Conservation (phyloP, 1,284 basidiomycete species). For the Tylopilus sp. region DNA sequence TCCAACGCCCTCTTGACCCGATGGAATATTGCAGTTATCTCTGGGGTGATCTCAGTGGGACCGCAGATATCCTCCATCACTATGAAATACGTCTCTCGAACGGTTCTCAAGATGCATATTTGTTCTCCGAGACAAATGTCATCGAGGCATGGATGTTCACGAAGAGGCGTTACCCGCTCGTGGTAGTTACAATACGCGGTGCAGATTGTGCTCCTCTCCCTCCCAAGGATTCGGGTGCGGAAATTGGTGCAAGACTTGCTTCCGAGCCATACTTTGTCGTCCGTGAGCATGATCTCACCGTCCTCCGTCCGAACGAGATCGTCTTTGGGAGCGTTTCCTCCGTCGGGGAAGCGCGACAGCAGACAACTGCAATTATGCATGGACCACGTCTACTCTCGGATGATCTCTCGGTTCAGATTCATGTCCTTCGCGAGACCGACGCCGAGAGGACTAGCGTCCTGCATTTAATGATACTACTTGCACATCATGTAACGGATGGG, state of each 20-base stretch:
- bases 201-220: background rate
- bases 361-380: slow-evolving; percentile 4
- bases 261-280: slow-evolving; percentile 17
- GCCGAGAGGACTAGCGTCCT: slow-evolving; percentile 3
- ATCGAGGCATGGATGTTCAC: slow-evolving; percentile 20
- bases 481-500: slow-evolving; percentile 21
- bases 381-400: slow-evolving; percentile 21
- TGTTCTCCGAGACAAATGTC: slow-evolving; percentile 20
- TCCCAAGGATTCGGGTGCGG: background rate
- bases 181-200: slow-evolving; percentile 11
- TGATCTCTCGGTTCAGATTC: slow-evolving; percentile 15
- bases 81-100: slow-evolving; percentile 11
- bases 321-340: slow-evolving; percentile 9
- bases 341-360: slow-evolving; percentile 12
- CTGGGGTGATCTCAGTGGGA: slow-evolving; percentile 17
- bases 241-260: background rate
- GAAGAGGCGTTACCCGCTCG: slow-evolving; percentile 21
- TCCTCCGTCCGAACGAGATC: slow-evolving; percentile 10
- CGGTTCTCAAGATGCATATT: slow-evolving; percentile 2
- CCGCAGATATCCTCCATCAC: slow-evolving; percentile 14
- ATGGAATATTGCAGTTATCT: slow-evolving; percentile 13
- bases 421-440: slow-evolving; percentile 4
- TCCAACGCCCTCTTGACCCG: slow-evolving; percentile 17
- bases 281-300: slow-evolving; percentile 16
- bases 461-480: slow-evolving; percentile 17